Base-by-base conservation (phyloP, 768 basidiomycete species). In the Psilocybe cubensis region DNA sequence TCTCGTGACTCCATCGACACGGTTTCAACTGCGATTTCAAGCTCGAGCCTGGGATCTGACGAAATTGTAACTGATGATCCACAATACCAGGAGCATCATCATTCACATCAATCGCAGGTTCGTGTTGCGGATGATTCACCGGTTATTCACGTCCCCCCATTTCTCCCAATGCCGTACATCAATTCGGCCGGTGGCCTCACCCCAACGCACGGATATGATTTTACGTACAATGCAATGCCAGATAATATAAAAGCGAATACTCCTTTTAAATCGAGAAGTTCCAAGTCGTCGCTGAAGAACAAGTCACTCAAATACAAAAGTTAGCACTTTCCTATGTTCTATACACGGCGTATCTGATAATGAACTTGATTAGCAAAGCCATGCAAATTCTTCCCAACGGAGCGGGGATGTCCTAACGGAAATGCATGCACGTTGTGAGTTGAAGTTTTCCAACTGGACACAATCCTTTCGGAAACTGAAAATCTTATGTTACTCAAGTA, bases 341-440 rank as follows among this genome's bases (percentile, higher is more conserved):
- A n/a, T 24, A 10, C 11, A 51, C 28, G 12, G 31, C 17, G 20
- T 24, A 45, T 54, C 38, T 54, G 25, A 38, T 29, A 58, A 50
- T 52, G 27, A 25, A 33, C 3, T 43, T 38, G 18, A 21, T n/a
- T 51, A 87, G 86, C 85, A 1, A 87, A 87, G 57, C 81, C 80
- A 24, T 88, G 86, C 69, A 84, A 80, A 66, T 87, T 82, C 65
- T 84, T 75, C 63, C 71, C 70, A 24, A 61, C 69, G 1, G 79
- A 75, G 29, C 78, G 75, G 17, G 69, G 70, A 23, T 88, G 86
- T 64, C 78, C 82, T 1, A 81, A 76, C 59, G 85, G 85, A 10
- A 75, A 74, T 52, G 73, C 70, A 18, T 88, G 86, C 59, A 86
- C 83, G 25, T 88, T 87, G 86, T 86, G 46, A 69, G 85, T 72